Conservation (phyloP, 768 basidiomycete species). For the Panus rudis region DNA sequence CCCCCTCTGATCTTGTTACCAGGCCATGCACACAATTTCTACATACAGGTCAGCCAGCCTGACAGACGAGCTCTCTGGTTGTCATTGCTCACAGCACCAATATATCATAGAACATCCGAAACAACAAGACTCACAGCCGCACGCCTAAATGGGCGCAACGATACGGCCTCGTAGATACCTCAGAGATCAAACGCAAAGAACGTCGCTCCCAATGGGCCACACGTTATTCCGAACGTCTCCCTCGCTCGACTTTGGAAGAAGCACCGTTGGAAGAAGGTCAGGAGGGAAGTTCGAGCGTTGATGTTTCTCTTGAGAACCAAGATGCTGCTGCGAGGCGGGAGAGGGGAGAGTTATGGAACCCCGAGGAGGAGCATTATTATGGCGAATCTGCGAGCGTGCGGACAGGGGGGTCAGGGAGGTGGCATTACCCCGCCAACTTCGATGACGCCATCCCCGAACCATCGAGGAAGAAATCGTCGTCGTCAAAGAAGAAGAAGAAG, state of each 20-base stretch:
- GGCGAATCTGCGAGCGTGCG: slow-evolving; percentile 31
- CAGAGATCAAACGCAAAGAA: slow-evolving; percentile 70
- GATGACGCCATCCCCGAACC: slow-evolving; percentile 44
- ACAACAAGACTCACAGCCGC: slow-evolving; percentile 86
- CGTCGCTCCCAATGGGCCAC: slow-evolving; percentile 82
- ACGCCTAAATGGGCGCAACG: slow-evolving; percentile 96
- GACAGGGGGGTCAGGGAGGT: slow-evolving; percentile 39
- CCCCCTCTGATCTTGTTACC: slow-evolving; percentile 11
- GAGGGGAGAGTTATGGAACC: slow-evolving; percentile 57
- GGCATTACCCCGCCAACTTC: slow-evolving; percentile 86
- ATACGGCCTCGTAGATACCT: slow-evolving; percentile 82
- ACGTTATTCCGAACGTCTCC: slow-evolving; percentile 78
- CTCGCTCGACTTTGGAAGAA: slow-evolving; percentile 60
- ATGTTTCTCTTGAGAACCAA: slow-evolving; percentile 26
- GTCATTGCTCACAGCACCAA: not conserved
- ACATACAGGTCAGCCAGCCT: slow-evolving; percentile 62
- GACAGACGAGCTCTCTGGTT: not conserved
- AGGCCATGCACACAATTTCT: slow-evolving; percentile 92
- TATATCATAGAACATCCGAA: slow-evolving; percentile 71
- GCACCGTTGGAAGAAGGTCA: slow-evolving; percentile 80
- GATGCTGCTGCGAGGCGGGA: not conserved
- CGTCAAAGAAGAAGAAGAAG: slow-evolving; percentile 62
- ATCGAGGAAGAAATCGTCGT: slow-evolving; percentile 30
- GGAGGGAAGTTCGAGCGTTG: slow-evolving; percentile 28
- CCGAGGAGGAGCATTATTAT: slow-evolving; percentile 79